Evolutionary conservation across 2,329 filamentous ascomycete species (phyloP).

Genomic region (Aspergillus bombycis): DNA sequence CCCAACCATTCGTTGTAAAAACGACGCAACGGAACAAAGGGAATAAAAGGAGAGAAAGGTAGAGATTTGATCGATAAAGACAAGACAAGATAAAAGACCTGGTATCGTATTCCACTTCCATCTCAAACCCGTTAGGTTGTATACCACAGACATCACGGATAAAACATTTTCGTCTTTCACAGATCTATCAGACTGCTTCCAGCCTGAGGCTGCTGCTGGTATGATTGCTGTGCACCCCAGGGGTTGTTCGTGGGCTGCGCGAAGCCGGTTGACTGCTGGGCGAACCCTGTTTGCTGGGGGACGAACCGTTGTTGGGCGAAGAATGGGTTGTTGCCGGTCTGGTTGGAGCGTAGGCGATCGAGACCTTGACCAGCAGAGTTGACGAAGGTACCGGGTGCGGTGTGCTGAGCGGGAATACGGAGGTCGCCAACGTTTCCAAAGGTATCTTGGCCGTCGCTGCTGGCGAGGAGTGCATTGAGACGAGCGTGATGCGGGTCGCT

Average conservation of each 20-base stretch:
- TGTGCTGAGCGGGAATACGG: constrained; percentile 94
- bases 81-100: constrained; percentile 11
- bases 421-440: constrained; percentile 97
- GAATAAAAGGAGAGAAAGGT: constrained; percentile 7
- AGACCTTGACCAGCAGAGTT: constrained; percentile 89
- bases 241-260: constrained; percentile 55
- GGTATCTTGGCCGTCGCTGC: constrained; percentile 92
- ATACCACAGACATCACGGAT: not conserved
- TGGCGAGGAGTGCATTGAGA: constrained; percentile 83
- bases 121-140: not conserved
- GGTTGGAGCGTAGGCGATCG: constrained; percentile 66
- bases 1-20: constrained; percentile 2
- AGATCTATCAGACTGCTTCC: constrained; percentile 66
- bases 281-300: constrained; percentile 51
- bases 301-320: constrained; percentile 63
- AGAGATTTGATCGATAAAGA: not conserved
- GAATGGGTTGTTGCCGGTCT: constrained; percentile 88
- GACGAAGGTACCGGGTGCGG: constrained; percentile 92
- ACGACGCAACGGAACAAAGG: not conserved
- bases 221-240: constrained; percentile 55
- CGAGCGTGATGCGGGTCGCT: constrained; percentile 66
- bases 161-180: constrained; percentile 29
- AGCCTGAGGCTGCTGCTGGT: constrained; percentile 49
- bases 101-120: constrained; percentile 19
- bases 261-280: constrained; percentile 50